Percentiles rank a stretch among this genome's conserved stretches.
These are phyloP conservation scores for Endotrypanum monterogeii DNA, from an alignment of 208 protist genomes.

Conservation along the genomic window DNA sequence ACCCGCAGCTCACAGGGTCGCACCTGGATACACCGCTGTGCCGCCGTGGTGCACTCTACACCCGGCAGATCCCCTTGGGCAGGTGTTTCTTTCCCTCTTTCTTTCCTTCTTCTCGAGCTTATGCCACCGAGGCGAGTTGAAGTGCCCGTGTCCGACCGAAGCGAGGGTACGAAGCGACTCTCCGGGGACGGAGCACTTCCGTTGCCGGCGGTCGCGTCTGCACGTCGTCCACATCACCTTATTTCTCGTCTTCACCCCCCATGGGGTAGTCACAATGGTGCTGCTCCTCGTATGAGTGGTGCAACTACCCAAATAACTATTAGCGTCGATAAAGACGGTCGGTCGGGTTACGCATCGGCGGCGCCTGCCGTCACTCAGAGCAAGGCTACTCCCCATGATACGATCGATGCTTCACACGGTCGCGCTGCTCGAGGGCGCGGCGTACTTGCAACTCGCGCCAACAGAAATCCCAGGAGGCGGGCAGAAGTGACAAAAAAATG, in stretches of 20 bases:
- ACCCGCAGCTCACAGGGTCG: no score
- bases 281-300: not conserved
- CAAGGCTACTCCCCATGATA: not conserved
- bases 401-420: not conserved
- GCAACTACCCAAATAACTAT: not conserved
- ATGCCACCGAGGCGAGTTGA: conserved; percentile 31
- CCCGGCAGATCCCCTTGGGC: no score
- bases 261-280: conserved; percentile 7
- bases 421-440: not conserved
- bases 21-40: no score
- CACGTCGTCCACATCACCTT: conserved; percentile 25
- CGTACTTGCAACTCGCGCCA: conserved; percentile 2
- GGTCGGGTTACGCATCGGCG: not conserved
- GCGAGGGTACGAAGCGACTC: conserved; percentile 25
- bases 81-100: not conserved
- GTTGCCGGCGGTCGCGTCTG: not conserved
- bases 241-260: conserved; percentile 25
- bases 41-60: not conserved
- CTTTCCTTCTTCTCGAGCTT: conserved; percentile 10
- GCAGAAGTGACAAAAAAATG: not conserved
- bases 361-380: not conserved
- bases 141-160: not conserved
- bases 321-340: not conserved
- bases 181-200: not conserved
- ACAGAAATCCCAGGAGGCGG: not conserved